These are phyloP conservation scores for Gillenia trifoliata DNA, from an alignment of 306 rosid species.

Conservation along the genomic window DNA sequence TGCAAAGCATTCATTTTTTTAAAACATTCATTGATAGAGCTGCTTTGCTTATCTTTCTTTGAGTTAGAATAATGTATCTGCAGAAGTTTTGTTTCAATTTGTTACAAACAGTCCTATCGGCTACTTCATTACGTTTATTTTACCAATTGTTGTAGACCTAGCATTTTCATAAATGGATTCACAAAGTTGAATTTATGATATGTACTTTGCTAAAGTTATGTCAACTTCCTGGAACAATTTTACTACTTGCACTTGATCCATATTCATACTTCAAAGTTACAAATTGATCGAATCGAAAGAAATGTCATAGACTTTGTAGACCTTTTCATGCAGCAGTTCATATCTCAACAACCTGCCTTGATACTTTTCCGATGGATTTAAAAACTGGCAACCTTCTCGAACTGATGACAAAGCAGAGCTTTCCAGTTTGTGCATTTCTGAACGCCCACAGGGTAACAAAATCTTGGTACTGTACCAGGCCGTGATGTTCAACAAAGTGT, in stretches of 20 bases:
- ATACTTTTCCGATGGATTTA: too few species aligned
- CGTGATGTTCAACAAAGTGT: neutral
- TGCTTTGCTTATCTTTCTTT: conserved; percentile 9
- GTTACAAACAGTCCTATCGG: conserved; percentile 9
- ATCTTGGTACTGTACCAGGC: neutral
- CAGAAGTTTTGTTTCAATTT: conserved; percentile 4
- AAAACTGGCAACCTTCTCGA: neutral
- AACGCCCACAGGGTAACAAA: neutral
- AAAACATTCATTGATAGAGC: neutral
- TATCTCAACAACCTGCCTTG: neutral
- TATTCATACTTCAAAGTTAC: neutral
- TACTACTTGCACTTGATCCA: neutral
- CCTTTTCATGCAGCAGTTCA: neutral
- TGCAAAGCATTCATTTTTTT: conserved; percentile 7
- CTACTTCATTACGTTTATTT: conserved; percentile 6
- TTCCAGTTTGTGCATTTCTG: neutral
- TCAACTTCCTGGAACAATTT: neutral
- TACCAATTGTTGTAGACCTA: conserved; percentile 14
- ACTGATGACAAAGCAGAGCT: neutral
- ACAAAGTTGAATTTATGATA: neutral
- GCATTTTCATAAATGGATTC: neutral
- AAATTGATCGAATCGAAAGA: neutral
- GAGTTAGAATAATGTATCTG: conserved; percentile 11
- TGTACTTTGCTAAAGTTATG: neutral
- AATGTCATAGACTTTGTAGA: neutral